These are phyloP conservation scores for Edaphochlamys debaryana DNA, from an alignment of 139 green algal species.

Conservation along the genomic window DNA sequence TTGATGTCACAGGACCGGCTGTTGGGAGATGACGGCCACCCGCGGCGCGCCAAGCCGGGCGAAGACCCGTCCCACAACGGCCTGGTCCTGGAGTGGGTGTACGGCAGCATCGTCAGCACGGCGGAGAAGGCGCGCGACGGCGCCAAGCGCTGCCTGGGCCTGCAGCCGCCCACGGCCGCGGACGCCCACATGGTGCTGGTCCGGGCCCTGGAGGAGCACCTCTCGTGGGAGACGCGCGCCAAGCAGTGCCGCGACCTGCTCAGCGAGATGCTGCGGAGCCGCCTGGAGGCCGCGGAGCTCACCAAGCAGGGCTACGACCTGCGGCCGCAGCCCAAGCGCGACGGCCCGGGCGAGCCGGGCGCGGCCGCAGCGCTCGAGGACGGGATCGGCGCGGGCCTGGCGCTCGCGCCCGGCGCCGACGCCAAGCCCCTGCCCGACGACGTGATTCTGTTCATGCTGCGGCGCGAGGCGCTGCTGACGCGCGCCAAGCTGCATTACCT, in stretches of 20 bases:
- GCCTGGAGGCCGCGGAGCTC: constrained; percentile 69
- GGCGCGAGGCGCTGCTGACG: constrained; percentile 82
- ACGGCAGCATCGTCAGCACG: constrained; percentile 88
- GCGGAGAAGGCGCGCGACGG: constrained; percentile 88
- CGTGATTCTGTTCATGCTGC: constrained; percentile 76
- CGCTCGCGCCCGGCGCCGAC: too few relatives aligned
- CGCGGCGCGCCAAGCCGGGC: constrained; percentile 52
- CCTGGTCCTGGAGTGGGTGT: constrained; percentile 92
- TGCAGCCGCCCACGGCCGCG: constrained; percentile 44
- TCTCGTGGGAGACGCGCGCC: constrained; percentile 64
- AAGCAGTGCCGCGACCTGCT: constrained; percentile 72
- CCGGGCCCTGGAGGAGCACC: constrained; percentile 72
- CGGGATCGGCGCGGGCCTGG: too few relatives aligned
- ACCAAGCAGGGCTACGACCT: constrained; percentile 63
- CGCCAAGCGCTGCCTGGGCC: constrained; percentile 72
- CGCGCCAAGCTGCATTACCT: constrained; percentile 84
- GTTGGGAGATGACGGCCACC: constrained; percentile 86
- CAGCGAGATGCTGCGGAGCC: constrained; percentile 73
- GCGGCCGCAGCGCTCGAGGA: too few relatives aligned
- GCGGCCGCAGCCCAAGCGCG: constrained; percentile 33
- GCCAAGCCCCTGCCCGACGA: constrained; percentile 62
- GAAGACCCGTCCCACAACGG: constrained; percentile 75
- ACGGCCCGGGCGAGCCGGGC: neutral
- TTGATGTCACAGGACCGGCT: constrained; percentile 70
- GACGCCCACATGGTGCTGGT: constrained; percentile 56